These are phyloP conservation scores for Leishmania tropica DNA, from an alignment of 208 protist genomes.

Conservation along the genomic window DNA sequence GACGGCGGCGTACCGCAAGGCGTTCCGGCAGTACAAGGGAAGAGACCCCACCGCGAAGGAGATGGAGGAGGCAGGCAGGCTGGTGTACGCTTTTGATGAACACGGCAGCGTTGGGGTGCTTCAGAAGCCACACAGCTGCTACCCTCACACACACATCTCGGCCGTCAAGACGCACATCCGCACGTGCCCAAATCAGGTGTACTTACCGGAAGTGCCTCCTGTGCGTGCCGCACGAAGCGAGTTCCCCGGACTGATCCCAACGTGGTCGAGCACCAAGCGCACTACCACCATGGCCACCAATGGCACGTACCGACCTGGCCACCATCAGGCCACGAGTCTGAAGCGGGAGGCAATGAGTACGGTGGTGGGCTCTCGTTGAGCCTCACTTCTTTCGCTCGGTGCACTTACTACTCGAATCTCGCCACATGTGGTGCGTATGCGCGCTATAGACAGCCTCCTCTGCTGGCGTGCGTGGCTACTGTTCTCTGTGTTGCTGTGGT, in stretches of 20 bases:
- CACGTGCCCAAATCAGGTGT: conserved; percentile 69
- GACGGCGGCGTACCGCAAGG: conserved; percentile 69
- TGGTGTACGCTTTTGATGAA: conserved; percentile 77
- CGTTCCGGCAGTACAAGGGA: conserved; percentile 72
- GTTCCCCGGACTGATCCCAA: conserved; percentile 83
- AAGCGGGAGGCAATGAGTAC: conserved; percentile 31
- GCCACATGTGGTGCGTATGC: too few relatives aligned
- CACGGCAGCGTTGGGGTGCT: conserved; percentile 76
- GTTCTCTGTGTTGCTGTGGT: not conserved
- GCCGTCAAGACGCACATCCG: conserved; percentile 47
- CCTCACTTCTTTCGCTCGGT: not conserved
- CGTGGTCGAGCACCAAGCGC: conserved; percentile 86
- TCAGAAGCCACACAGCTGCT: conserved; percentile 82
- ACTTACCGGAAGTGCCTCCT: conserved; percentile 55
- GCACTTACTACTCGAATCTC: not conserved
- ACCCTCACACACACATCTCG: conserved; percentile 79
- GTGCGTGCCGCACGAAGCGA: conserved; percentile 69
- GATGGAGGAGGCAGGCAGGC: conserved; percentile 64
- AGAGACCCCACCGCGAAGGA: conserved; percentile 75
- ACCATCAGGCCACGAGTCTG: conserved; percentile 47
- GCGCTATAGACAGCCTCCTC: not conserved
- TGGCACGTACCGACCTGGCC: conserved; percentile 65
- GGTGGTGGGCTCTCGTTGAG: conserved; percentile 38
- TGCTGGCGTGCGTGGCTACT: not conserved
- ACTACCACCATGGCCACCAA: conserved; percentile 55